Percentiles rank a stretch among this genome's conserved stretches.
Conservation (phyloP, 2,329 filamentous ascomycete species). For the Chaetoscypha palmicola region DNA sequence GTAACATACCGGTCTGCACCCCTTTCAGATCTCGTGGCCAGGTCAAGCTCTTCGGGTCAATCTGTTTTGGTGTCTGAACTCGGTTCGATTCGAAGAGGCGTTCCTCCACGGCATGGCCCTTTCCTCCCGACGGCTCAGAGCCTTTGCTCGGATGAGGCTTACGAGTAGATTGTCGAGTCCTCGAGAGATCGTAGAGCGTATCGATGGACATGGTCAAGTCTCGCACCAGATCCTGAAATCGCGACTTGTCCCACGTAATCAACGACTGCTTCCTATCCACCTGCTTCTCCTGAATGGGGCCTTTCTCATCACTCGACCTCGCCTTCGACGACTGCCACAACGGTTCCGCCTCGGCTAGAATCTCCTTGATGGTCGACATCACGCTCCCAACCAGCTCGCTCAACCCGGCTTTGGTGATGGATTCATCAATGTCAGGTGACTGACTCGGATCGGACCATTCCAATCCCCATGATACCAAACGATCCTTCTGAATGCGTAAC, state of each 20-base stretch:
- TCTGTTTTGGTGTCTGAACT: slow-evolving; percentile 54
- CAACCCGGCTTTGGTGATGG: slow-evolving; percentile 64
- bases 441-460: slow-evolving; percentile 70
- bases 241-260: slow-evolving; percentile 61
- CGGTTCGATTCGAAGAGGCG: slow-evolving; percentile 49
- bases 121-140: slow-evolving; percentile 16
- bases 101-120: slow-evolving; percentile 30
- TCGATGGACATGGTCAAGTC: slow-evolving; percentile 74
- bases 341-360: slow-evolving; percentile 67
- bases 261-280: slow-evolving; percentile 48
- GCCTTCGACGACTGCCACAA: slow-evolving; percentile 58
- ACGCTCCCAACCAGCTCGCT: slow-evolving; percentile 73
- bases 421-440: slow-evolving; percentile 63
- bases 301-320: slow-evolving; percentile 22
- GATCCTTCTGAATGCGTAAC: slow-evolving; percentile 65
- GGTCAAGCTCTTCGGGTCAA: slow-evolving; percentile 48
- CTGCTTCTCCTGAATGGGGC: slow-evolving; percentile 26
- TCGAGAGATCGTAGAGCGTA: slow-evolving; percentile 69
- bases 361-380: slow-evolving; percentile 74
- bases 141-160: slow-evolving; percentile 16
- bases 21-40: slow-evolving; percentile 32
- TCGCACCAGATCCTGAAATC: slow-evolving; percentile 67
- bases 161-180: slow-evolving; percentile 46
- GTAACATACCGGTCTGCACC: slow-evolving; percentile 20
- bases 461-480: slow-evolving; percentile 70